Evolutionary conservation across 768 basidiomycete species (phyloP).

Genomic region (Boletellus sp.): DNA sequence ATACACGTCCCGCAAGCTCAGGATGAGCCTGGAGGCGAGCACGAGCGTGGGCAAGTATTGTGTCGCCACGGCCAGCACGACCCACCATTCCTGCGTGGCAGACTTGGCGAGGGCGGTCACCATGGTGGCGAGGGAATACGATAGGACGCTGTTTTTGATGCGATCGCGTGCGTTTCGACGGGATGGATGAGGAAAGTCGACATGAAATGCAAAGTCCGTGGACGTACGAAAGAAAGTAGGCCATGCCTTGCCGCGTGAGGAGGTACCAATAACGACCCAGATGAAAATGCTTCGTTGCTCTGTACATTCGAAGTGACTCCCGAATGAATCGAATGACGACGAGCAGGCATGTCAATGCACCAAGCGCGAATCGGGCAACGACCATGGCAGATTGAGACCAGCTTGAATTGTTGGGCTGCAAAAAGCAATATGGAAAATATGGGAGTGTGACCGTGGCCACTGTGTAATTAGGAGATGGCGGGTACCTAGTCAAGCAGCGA

Average conservation of each 20-base stretch:
- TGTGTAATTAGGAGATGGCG: neutral
- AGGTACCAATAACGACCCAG: neutral
- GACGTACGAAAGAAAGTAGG: neutral
- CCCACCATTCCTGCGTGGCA: too few species aligned
- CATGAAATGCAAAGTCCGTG: neutral
- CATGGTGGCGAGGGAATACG: too few species aligned
- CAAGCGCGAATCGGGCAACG: neutral
- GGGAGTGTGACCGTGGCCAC: neutral
- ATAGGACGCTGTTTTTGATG: too few species aligned
- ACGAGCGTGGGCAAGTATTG: too few species aligned
- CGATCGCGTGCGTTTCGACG: too few species aligned
- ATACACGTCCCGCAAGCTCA: too few species aligned
- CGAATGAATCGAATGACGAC: neutral
- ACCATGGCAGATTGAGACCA: neutral
- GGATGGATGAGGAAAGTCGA: too few species aligned
- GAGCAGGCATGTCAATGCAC: neutral
- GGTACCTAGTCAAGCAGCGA: neutral
- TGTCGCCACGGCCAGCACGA: too few species aligned
- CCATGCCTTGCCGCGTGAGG: neutral
- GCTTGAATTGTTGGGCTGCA: neutral
- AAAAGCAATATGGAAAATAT: neutral
- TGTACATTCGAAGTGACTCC: neutral
- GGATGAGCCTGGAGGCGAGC: too few species aligned
- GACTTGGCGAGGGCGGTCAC: too few species aligned
- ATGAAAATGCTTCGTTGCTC: neutral